Evolutionary conservation across 129 eudicot genomes (phyloP), one percentile per base, ranked within the genome.

Genomic region (Arctium lappa): DNA sequence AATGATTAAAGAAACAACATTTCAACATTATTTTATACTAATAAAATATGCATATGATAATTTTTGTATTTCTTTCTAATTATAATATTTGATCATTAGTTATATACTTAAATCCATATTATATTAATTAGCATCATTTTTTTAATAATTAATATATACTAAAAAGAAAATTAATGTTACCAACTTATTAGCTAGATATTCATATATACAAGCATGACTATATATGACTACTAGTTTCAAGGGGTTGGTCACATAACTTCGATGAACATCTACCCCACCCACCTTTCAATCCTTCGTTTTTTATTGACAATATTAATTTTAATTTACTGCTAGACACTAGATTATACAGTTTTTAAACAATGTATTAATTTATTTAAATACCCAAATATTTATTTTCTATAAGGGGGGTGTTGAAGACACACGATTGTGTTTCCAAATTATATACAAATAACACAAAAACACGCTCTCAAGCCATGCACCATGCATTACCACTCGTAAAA

Each of bases 1-100:
- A 73, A 72, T 63, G 75, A 73, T 63, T n/a, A 72, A 84, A 72
- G 60, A 63, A 73, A 84, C 9, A 44, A 79, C 60, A 42, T 48
- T 48, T 56, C 48, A 30, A 53, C 16, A 29, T 38, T 30, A 22
- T 44, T 71, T 40, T 68, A 31, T 40, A 22, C 27, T 22, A 36
- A 34, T 71, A 34, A 16, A 71, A 33, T 71, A 32, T 71, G 18
- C 27, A 16, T 60, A n/a, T 60, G 65, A 53, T 53, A 3, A 53
- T 15, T 53, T 53, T 53, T 3, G 6, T 53, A 13, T 15, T 13
- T 53, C 63, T 12, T 50, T 53, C 65, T 53, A 53, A 3, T 53
- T 53, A 53, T 53, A 53, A 15, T 5, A 53, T 15, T 60, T 60
- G 68, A 60, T 60, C 68, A 60, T 60, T 60, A n/a, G 29, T 56